Evolutionary conservation across 768 basidiomycete genomes (phyloP).

Genomic region (Dioszegia crocea): DNA sequence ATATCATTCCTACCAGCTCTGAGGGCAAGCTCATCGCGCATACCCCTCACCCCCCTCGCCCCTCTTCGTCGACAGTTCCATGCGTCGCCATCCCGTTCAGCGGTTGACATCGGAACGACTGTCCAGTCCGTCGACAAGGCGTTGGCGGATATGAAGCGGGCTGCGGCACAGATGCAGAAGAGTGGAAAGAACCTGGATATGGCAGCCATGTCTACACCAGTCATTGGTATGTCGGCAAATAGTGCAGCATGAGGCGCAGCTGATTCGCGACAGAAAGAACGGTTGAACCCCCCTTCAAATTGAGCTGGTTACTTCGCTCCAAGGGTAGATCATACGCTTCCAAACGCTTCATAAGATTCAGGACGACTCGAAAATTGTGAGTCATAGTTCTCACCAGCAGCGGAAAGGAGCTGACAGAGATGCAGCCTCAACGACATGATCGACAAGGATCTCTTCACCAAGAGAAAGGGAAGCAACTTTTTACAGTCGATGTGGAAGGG

Average conservation of each 20-base stretch:
- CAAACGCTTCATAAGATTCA: background rate
- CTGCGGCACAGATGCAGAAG: background rate
- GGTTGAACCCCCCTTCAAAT: conserved; percentile 7
- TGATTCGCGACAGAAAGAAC: conserved; percentile 1
- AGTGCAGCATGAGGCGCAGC: background rate
- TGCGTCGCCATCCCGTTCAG: background rate
- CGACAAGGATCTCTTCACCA: background rate
- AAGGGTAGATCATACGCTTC: conserved; percentile 4
- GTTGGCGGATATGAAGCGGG: conserved; percentile 1
- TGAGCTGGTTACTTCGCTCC: conserved; percentile 8
- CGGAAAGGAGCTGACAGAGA: background rate
- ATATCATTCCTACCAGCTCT: conserved; percentile 1
- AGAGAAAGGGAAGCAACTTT: conserved; percentile 2
- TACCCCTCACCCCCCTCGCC: background rate
- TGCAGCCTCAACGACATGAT: conserved; percentile 13
- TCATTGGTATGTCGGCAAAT: conserved; percentile 2
- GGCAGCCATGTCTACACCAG: conserved; percentile 6
- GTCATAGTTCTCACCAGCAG: background rate
- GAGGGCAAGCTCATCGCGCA: conserved; percentile 5
- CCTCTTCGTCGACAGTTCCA: background rate
- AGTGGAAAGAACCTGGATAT: conserved; percentile 1
- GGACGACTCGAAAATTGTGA: conserved; percentile 6
- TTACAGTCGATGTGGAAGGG: background rate
- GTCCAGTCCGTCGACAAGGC: conserved; percentile 10
- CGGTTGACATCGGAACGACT: conserved; percentile 3